Base-by-base conservation (phyloP, 805 yeast genomes). In the Hyphopichia homilentoma region DNA sequence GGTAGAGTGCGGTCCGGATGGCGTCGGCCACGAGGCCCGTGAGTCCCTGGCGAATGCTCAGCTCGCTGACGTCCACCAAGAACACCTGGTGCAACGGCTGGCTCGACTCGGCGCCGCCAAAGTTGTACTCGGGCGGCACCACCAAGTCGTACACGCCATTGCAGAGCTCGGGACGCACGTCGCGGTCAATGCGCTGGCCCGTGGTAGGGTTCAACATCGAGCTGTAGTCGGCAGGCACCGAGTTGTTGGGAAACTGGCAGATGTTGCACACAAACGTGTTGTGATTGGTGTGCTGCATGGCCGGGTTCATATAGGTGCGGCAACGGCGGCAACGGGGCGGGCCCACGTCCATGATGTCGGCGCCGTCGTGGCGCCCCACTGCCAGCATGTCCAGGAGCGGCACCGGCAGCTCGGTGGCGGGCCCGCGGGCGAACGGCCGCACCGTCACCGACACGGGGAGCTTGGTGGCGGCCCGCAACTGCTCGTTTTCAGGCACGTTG, bases 251-350 rank as follows among this genome's bases (percentile, higher is more conserved):
- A 45, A 83, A 84, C 40, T 78, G 79, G 61, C 98, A 93, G 49
- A 93, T 74, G 57, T 90, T 90, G 67, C 98, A 93, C 8, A 76
- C 68, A 57, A 86, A 84, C 36, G 61, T 65, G 26, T 79, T 74
- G 17, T 80, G 79, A 34, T 70, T 72, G 5, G 76, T 69, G 43
- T 77, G 79, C 39, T 74, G 79, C 79, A 84, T 82, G 13, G 79
- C 75, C 3, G 97, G 94, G 53, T 90, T 93, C 40, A 88, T 70
- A 56, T 88, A 93, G 1, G 96, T 77, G 35, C 96, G 76, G 61
- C 99, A 93, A 40, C 97, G 80, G 44, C 77, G 75, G 60, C 99
- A 93, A 45, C 99, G 75, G 21, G 94, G 81, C 0, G 96, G 95
- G 1, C 87, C 86, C 16, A 53, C 47, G 31, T 61, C 69, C 27